phyloP scores from a whole-genome alignment of 2,329 filamentous ascomycete genomes.

The Lasiodiplodia sp. region DNA sequence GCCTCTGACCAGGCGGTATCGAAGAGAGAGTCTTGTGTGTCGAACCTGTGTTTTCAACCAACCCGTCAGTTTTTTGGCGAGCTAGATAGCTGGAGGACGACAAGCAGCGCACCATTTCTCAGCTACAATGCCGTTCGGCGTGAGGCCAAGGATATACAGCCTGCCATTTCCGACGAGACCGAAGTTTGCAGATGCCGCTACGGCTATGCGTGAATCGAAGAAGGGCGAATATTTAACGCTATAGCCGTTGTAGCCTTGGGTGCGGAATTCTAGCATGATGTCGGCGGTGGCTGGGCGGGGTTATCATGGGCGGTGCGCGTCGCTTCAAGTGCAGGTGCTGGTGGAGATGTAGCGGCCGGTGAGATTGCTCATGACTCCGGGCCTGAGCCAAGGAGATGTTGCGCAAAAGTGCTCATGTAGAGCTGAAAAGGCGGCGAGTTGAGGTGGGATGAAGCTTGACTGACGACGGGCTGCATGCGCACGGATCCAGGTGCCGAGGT shows the following conservation, averaged over 20 bases:
- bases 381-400: slow-evolving; percentile 13
- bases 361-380: slow-evolving; percentile 26
- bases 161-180: slow-evolving; percentile 96
- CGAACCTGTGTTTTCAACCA: slow-evolving; percentile 69
- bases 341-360: neutral
- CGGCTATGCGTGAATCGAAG: slow-evolving; percentile 92
- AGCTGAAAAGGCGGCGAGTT: slow-evolving; percentile 6
- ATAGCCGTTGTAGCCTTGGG: slow-evolving; percentile 93
- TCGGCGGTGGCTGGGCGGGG: slow-evolving; percentile 7
- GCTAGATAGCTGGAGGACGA: neutral
- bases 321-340: neutral
- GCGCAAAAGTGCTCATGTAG: slow-evolving; percentile 19
- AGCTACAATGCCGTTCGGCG: slow-evolving; percentile 80
- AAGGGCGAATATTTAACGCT: slow-evolving; percentile 98
- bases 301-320: slow-evolving; percentile 15
- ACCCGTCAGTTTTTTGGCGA: neutral
- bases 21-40: slow-evolving; percentile 96
- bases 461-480: slow-evolving; percentile 9
- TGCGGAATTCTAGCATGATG: slow-evolving; percentile 91
- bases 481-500: slow-evolving; percentile 26
- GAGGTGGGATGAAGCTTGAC: slow-evolving; percentile 18
- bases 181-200: slow-evolving; percentile 91
- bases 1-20: slow-evolving; percentile 95
- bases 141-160: slow-evolving; percentile 83
- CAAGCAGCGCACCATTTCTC: slow-evolving; percentile 72